Conservation (phyloP, 345 rosid species). For the Lumnitzera racemosa region DNA sequence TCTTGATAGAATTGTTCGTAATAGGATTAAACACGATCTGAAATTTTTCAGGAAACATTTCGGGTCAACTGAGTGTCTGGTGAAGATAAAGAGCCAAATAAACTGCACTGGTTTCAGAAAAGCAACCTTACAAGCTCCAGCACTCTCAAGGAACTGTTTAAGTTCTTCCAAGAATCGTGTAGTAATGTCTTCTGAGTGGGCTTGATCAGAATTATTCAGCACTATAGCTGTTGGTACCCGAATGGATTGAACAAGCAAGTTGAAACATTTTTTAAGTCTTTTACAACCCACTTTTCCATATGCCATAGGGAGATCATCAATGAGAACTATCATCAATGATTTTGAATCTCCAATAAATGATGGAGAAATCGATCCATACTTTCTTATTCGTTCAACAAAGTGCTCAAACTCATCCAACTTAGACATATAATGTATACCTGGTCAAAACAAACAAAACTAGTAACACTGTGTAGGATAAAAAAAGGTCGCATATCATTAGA, state of each 20-base stretch:
- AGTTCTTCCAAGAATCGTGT: constrained; percentile 54
- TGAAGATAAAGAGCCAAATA: constrained; percentile 4
- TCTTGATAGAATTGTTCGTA: constrained; percentile 74
- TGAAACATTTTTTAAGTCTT: constrained; percentile 60
- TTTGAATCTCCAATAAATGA: constrained; percentile 28
- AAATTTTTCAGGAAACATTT: constrained; percentile 11
- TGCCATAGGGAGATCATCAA: constrained; percentile 86
- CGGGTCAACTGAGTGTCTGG: constrained; percentile 20
- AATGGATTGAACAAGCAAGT: constrained; percentile 61
- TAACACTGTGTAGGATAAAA: too few relatives aligned
- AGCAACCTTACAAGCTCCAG: constrained; percentile 83
- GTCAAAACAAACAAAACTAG: constrained; percentile 9
- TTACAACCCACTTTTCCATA: constrained; percentile 63
- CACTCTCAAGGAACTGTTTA: constrained; percentile 54
- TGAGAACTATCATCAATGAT: constrained; percentile 45
- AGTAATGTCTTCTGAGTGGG: constrained; percentile 50
- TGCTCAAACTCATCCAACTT: constrained; percentile 89
- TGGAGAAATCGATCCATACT: constrained; percentile 55
- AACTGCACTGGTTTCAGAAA: constrained; percentile 21
- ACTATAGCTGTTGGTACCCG: constrained; percentile 65
- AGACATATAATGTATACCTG: constrained; percentile 68
- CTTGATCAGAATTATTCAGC: constrained; percentile 46
- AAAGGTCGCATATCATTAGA: not conserved
- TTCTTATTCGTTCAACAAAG: constrained; percentile 69
- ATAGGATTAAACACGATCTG: constrained; percentile 88